These are phyloP conservation scores for Trichomonascus vanleenenianus DNA, from an alignment of 805 yeast species.

Conservation along the genomic window DNA sequence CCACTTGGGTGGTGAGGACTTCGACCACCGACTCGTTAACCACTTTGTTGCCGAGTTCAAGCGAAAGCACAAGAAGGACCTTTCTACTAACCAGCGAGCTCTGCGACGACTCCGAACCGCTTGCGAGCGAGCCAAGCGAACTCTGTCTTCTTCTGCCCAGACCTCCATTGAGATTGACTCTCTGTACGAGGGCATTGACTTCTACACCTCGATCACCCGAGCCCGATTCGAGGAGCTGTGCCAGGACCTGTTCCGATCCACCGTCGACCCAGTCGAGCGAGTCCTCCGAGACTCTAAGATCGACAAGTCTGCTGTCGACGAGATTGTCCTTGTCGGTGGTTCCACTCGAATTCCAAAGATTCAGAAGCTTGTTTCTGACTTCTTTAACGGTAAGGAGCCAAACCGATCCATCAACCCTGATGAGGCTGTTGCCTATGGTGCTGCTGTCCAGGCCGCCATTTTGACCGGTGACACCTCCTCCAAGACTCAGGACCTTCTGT, in stretches of 20 bases:
- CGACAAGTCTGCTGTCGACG: slow-evolving; percentile 84
- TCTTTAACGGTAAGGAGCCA: slow-evolving; percentile 96
- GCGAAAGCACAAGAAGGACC: slow-evolving; percentile 95
- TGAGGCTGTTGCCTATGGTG: slow-evolving; percentile 99
- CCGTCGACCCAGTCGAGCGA: slow-evolving; percentile 91
- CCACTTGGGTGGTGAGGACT: slow-evolving; percentile 98
- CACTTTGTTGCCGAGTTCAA: slow-evolving; percentile 93
- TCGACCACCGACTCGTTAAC: slow-evolving; percentile 92
- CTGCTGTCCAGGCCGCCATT: slow-evolving; percentile 97
- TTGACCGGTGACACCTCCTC: slow-evolving; percentile 93
- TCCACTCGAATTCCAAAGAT: slow-evolving; percentile 97
- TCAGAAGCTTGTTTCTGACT: slow-evolving; percentile 91
- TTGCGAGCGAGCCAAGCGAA: slow-evolving; percentile 99
- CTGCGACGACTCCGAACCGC: slow-evolving; percentile 98
- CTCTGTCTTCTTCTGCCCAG: slow-evolving; percentile 92
- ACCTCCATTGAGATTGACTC: slow-evolving; percentile 94
- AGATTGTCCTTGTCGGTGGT: slow-evolving; percentile 95
- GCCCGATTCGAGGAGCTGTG: slow-evolving; percentile 97
- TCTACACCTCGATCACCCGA: slow-evolving; percentile 93
- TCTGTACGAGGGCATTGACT: slow-evolving; percentile 88
- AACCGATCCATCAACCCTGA: slow-evolving; percentile 95
- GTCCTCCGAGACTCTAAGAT: slow-evolving; percentile 85
- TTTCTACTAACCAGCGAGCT: slow-evolving; percentile 90
- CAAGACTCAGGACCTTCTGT: slow-evolving; percentile 89
- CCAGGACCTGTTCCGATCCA: slow-evolving; percentile 88